Evolutionary conservation across 177 flowering plant genomes (phyloP).

Genomic region (Vitis hybrid): DNA sequence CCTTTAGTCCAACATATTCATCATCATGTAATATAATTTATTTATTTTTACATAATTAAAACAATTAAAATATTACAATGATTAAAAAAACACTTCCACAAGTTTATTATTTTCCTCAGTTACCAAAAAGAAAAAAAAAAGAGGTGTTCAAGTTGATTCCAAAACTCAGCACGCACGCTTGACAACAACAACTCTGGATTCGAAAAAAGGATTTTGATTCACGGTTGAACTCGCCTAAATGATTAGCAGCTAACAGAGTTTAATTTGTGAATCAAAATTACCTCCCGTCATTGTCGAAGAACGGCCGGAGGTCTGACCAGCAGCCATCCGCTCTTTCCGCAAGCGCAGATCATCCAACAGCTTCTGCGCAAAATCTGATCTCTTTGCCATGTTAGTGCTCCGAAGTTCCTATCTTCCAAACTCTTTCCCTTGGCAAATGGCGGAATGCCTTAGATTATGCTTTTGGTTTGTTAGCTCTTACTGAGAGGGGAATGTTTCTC

Average conservation of each 20-base stretch:
- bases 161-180: too few relatives aligned
- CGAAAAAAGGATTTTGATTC: too few relatives aligned
- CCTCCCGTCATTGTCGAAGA: conserved; percentile 33
- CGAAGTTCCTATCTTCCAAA: background rate
- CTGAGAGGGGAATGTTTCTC: conserved; percentile 6
- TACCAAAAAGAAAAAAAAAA: too few relatives aligned
- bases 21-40: too few relatives aligned
- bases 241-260: background rate
- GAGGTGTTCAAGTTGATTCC: too few relatives aligned
- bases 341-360: conserved; percentile 75
- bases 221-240: background rate
- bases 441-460: background rate
- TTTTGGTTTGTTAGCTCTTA: background rate
- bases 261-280: conserved; percentile 15
- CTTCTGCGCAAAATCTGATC: conserved; percentile 86
- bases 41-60: too few relatives aligned
- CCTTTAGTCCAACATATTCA: too few relatives aligned
- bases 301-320: conserved; percentile 39
- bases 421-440: conserved; percentile 4
- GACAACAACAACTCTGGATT: too few relatives aligned
- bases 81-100: too few relatives aligned
- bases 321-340: conserved; percentile 75
- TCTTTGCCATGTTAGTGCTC: conserved; percentile 48
- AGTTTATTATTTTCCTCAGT: too few relatives aligned
- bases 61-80: too few relatives aligned